Conservation (phyloP, 176 grass and related monocot genomes). For the Chloris gayana region DNA sequence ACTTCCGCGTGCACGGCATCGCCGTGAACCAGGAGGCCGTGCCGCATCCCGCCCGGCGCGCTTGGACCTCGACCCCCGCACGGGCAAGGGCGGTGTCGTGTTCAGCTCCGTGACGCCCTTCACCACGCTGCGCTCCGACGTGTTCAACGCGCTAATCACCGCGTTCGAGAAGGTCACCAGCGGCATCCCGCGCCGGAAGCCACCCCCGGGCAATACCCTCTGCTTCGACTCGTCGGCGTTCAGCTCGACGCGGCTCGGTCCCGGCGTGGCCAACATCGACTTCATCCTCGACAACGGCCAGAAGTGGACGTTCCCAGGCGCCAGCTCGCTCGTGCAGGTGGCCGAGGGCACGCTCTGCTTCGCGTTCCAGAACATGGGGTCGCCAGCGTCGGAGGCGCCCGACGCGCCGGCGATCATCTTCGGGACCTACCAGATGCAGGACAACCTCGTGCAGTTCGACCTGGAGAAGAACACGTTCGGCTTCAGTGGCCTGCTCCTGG, state of each 20-base stretch:
- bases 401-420: slow-evolving; percentile 40
- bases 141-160: slow-evolving; percentile 26
- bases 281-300: slow-evolving; percentile 29
- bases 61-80: slow-evolving; percentile 9
- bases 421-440: slow-evolving; percentile 36
- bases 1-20: slow-evolving; percentile 39
- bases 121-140: slow-evolving; percentile 28
- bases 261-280: slow-evolving; percentile 24
- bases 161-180: slow-evolving; percentile 17
- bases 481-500: slow-evolving; percentile 16
- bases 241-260: neutral
- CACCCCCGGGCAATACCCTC: neutral
- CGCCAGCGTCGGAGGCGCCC: neutral
- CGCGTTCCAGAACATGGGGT: slow-evolving; percentile 21
- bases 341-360: neutral
- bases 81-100: slow-evolving; percentile 33
- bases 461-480: slow-evolving; percentile 30
- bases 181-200: neutral
- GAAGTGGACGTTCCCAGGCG: slow-evolving; percentile 33
- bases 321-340: slow-evolving; percentile 34
- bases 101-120: slow-evolving; percentile 20
- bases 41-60: neutral
- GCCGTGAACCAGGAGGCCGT: slow-evolving; percentile 23
- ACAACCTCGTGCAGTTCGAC: slow-evolving; percentile 43
- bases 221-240: slow-evolving; percentile 33